Evolutionary conservation across 2,329 filamentous ascomycete species (phyloP), one percentile per base, ranked within the genome.

Genomic region (Cladosporium velox): DNA sequence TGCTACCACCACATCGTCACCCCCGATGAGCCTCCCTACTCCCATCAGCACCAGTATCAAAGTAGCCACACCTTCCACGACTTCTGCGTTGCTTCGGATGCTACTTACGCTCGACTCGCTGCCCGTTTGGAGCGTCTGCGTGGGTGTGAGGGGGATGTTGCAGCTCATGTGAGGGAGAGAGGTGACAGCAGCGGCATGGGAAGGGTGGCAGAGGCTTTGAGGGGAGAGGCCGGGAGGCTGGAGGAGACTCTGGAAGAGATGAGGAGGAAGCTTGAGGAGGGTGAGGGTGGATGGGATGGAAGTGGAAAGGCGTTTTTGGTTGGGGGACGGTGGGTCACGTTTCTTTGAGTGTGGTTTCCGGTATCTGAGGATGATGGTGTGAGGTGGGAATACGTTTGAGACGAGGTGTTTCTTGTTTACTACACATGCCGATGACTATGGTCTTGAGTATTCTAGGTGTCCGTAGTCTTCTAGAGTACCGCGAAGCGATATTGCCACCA

Each of bases 181-280:
- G 91, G 90, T 1, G 88, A 87, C 6, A 85, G 82, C 61, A 84
- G 80, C 71, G 81, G 82, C 73, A 74, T 79, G 57, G 69, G 79
- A 12, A 69, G 72, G 62, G 77, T 75, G 58, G 80, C 77, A 14
- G 76, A 79, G 64, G 70, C 85, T 6, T 80, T 83, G 2, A 79
- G 79, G 65, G 86, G 89, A 77, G 78, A 85, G 51, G 84, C 87
- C 55, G 76, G 76, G 59, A 75, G 87, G 54, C 80, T 88, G 65
- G 82, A 82, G 47, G 88, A 89, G 74, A 89, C 91, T 1, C 94
- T 96, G 79, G 88, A 90, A 49, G 84, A 82, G 44, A 76, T 95
- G 12, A 92, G 95, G 77, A 88, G 86, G 68, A 92, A 90, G 68
- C 85, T 90, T 11, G 88, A 89, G 73, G 88, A 97, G 78, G 86